phyloP scores from a whole-genome alignment of 2,329 filamentous ascomycete species.

The Immersiporthe knoxdaviesiana region DNA sequence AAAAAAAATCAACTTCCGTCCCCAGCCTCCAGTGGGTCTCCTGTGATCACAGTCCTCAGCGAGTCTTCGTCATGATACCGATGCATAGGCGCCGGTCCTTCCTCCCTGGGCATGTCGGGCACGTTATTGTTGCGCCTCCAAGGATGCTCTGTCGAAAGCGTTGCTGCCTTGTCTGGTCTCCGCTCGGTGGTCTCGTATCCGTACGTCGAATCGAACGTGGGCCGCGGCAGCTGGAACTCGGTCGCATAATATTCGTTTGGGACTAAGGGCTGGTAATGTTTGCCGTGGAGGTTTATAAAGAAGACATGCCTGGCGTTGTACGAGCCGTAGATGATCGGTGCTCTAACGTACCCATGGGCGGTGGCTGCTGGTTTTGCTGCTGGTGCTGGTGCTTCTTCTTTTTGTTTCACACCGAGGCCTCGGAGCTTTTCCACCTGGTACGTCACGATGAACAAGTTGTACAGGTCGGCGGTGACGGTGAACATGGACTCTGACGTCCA shows the following conservation, averaged over 20 bases:
- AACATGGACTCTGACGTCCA: constrained; percentile 38
- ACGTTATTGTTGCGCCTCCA: constrained; percentile 11
- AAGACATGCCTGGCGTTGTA: constrained; percentile 42
- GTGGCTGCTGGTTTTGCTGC: too few relatives aligned
- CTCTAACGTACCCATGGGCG: constrained; percentile 8
- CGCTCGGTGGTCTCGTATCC: background rate
- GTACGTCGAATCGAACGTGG: constrained; percentile 31
- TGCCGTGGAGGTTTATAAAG: constrained; percentile 33
- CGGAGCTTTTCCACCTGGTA: constrained; percentile 23
- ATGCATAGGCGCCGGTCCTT: constrained; percentile 9
- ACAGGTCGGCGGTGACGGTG: constrained; percentile 41
- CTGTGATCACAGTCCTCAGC: constrained; percentile 8
- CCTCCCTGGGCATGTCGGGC: background rate
- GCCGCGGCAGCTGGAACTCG: constrained; percentile 41
- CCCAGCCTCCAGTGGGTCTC: background rate
- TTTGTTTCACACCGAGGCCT: background rate
- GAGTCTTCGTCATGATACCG: background rate
- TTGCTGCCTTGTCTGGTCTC: constrained; percentile 9
- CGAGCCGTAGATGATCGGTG: constrained; percentile 33
- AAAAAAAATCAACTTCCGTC: background rate
- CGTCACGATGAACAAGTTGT: constrained; percentile 39
- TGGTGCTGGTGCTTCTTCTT: too few relatives aligned
- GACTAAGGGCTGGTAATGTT: constrained; percentile 40
- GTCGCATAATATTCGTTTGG: constrained; percentile 39
- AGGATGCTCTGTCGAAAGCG: constrained; percentile 6